These are phyloP conservation scores for Trichoderma oligosporum DNA, from an alignment of 2,329 filamentous ascomycete genomes.

Conservation along the genomic window DNA sequence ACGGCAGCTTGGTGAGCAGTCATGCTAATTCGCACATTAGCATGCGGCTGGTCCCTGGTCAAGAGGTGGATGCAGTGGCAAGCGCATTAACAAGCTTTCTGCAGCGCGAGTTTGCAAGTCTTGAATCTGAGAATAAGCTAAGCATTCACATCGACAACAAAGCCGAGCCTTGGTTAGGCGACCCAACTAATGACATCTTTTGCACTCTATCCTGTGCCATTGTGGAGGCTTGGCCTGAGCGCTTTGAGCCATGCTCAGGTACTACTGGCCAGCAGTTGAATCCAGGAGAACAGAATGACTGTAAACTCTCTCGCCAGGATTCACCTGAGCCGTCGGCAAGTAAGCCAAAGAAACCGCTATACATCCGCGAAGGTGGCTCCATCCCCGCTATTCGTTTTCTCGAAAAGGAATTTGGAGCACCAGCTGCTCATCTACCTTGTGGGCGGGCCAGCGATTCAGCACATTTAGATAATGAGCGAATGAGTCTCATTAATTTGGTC, in stretches of 20 bases:
- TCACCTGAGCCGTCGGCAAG: slow-evolving; percentile 23
- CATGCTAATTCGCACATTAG: slow-evolving; percentile 86
- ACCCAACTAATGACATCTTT: slow-evolving; percentile 87
- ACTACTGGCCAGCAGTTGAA: neutral
- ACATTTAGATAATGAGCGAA: slow-evolving; percentile 91
- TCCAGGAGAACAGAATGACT: slow-evolving; percentile 1
- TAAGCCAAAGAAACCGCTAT: slow-evolving; percentile 65
- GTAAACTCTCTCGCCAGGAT: slow-evolving; percentile 11
- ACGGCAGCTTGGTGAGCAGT: slow-evolving; percentile 86
- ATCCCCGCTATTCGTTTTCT: slow-evolving; percentile 93
- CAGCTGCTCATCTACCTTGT: slow-evolving; percentile 88
- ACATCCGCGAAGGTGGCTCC: slow-evolving; percentile 91
- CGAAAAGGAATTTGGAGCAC: slow-evolving; percentile 88
- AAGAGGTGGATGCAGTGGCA: slow-evolving; percentile 77
- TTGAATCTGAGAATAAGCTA: slow-evolving; percentile 78
- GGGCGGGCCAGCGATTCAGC: slow-evolving; percentile 92
- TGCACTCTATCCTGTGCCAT: slow-evolving; percentile 82
- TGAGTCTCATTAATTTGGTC: slow-evolving; percentile 80
- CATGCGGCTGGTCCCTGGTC: slow-evolving; percentile 87
- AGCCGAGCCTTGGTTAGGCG: slow-evolving; percentile 93
- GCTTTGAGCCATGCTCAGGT: slow-evolving; percentile 31
- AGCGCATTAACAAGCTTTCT: slow-evolving; percentile 64
- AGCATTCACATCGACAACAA: slow-evolving; percentile 84
- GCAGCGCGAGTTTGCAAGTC: slow-evolving; percentile 63
- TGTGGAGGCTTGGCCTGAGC: slow-evolving; percentile 74